A percentile compares a stretch with the other conserved stretches of the same genome.
These are phyloP conservation scores for Urostyla sp. DNA, from an alignment of 73 alveolate genomes.

Conservation along the genomic window DNA sequence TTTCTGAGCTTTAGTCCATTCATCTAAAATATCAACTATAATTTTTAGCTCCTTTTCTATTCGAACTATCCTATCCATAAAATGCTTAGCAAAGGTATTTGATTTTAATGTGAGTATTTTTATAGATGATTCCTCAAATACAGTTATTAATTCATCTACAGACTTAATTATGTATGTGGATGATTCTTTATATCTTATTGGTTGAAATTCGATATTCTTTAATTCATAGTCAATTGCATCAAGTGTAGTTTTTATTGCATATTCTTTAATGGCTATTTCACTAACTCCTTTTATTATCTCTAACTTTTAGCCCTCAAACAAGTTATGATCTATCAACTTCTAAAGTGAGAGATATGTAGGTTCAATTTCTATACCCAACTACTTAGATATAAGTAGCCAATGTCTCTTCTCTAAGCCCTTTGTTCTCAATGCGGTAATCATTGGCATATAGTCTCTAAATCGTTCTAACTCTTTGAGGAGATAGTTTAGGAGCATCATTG, in stretches of 20 bases:
- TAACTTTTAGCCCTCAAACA: constrained; percentile 54
- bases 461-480: constrained; percentile 52
- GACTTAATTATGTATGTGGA: constrained; percentile 48
- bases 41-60: constrained; percentile 67
- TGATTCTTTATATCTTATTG: constrained; percentile 63
- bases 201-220: constrained; percentile 52
- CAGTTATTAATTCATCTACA: constrained; percentile 54
- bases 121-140: constrained; percentile 66
- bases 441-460: constrained; percentile 70
- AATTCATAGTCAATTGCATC: constrained; percentile 67
- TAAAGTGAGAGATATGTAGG: constrained; percentile 48
- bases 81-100: constrained; percentile 53
- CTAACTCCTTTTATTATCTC: constrained; percentile 63
- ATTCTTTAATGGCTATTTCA: constrained; percentile 70
- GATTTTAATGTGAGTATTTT: constrained; percentile 57
- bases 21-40: constrained; percentile 89
- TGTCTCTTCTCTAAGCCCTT: constrained; percentile 72
- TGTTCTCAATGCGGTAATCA: constrained; percentile 66
- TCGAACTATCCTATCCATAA: constrained; percentile 57
- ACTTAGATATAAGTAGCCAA: constrained; percentile 51
- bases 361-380: constrained; percentile 57
- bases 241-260: constrained; percentile 69
- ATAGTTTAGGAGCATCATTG: constrained; percentile 54
- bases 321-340: constrained; percentile 40
- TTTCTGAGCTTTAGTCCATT: constrained; percentile 94